phyloP scores from a whole-genome alignment of 495 filamentous ascomycete genomes.

The Trichoderma gamsii region DNA sequence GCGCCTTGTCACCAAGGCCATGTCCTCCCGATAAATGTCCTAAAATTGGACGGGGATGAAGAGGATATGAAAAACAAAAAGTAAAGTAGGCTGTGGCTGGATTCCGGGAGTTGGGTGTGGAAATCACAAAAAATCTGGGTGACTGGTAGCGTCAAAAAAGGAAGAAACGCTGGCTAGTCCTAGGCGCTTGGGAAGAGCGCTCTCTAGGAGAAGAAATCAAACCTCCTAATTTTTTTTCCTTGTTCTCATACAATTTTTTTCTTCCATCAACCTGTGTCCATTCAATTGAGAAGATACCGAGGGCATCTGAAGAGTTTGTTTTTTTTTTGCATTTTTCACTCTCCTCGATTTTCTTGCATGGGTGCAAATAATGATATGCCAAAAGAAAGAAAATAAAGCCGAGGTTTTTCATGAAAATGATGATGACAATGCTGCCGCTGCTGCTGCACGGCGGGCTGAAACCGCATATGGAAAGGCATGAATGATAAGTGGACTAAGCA shows the following conservation, averaged over 20 bases:
- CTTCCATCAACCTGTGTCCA: neutral
- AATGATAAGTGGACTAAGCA: conserved; percentile 12
- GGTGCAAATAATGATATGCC: conserved; percentile 18
- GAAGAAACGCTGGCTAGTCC: conserved; percentile 1
- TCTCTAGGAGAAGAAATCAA: neutral
- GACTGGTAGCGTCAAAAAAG: neutral
- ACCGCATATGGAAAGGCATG: neutral
- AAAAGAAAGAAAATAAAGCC: neutral
- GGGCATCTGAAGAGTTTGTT: conserved; percentile 22
- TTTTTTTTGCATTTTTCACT: conserved; percentile 27
- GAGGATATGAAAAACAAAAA: neutral
- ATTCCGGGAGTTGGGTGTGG: conserved; percentile 12
- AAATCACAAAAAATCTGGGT: conserved; percentile 13
- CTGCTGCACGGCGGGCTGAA: neutral
- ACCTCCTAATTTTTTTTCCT: conserved; percentile 12
- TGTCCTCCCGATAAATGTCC: conserved; percentile 65
- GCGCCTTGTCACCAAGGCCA: conserved; percentile 95
- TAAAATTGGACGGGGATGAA: neutral
- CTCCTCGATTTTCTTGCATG: conserved; percentile 28
- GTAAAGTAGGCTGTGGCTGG: neutral
- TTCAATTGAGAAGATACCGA: conserved; percentile 17
- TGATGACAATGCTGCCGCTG: conserved; percentile 22
- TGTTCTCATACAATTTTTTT: conserved; percentile 13
- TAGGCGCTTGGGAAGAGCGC: conserved; percentile 13
- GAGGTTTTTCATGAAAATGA: conserved; percentile 23